phyloP scores from a whole-genome alignment of 495 filamentous ascomycete genomes.

The Penicillium herquei region DNA sequence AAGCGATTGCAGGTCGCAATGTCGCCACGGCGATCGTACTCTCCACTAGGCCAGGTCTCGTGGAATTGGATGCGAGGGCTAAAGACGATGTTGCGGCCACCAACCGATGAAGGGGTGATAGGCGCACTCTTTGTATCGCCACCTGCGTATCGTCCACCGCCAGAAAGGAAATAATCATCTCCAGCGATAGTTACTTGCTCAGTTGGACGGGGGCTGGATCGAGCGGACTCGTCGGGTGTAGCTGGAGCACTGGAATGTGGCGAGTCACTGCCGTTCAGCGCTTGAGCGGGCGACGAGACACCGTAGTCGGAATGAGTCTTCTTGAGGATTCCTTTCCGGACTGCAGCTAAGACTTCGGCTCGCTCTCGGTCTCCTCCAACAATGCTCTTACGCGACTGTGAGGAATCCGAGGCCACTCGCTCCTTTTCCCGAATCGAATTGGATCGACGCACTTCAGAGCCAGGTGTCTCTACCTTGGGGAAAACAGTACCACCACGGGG shows the following conservation, averaged over 20 bases:
- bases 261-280: conserved; percentile 65
- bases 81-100: conserved; percentile 77
- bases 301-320: conserved; percentile 62
- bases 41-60: conserved; percentile 91
- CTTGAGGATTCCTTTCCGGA: conserved; percentile 94
- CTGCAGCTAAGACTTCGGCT: conserved; percentile 82
- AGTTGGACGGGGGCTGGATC: conserved; percentile 54
- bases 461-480: conserved; percentile 70
- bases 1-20: conserved; percentile 97
- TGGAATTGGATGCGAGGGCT: conserved; percentile 92
- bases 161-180: conserved; percentile 84
- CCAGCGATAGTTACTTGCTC: conserved; percentile 71
- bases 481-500: conserved; percentile 76
- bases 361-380: conserved; percentile 87
- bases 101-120: conserved; percentile 64
- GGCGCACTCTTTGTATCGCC: conserved; percentile 72
- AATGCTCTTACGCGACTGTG: conserved; percentile 73
- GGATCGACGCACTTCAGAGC: conserved; percentile 32
- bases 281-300: conserved; percentile 63
- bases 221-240: conserved; percentile 72
- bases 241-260: conserved; percentile 79
- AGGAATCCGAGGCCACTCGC: conserved; percentile 57
- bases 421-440: conserved; percentile 43
- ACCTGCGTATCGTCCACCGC: conserved; percentile 56
- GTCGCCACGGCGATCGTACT: conserved; percentile 95